Evolutionary conservation across 1,284 basidiomycete genomes (phyloP), one percentile per base, ranked within the genome.

Genomic region (Microbotryomycetes sp.): DNA sequence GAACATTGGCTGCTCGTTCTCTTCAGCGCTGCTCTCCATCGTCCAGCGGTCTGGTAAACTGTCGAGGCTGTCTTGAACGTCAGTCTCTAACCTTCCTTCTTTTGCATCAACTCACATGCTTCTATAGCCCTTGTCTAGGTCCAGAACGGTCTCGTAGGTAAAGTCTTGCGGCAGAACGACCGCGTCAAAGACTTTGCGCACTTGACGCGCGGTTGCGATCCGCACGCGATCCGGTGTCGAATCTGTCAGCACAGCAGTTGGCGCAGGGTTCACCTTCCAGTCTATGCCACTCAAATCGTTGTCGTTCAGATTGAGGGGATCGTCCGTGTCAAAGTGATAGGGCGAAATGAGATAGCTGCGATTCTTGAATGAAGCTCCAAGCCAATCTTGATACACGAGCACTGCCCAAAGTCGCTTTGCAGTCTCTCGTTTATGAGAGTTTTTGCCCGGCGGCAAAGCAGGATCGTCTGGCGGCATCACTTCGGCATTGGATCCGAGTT

Each of bases 381-480:
- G 59, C 67, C 67, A 69, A 26, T 69, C 67, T 46, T 69, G 67
- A n/a, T 67, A 69, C 3, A 69, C 62, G 27, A 69, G 60, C 3
- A 66, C 62, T 0, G 59, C 65, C 70, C 70, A 71, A 3, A 71
- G 21, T n/a, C 70, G 59, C 28, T 70, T 67, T 5, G 65, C 66
- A 49, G 65, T 64, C 31, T 71, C 68, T 4, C 70, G 53, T 52
- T 71, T 71, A 47, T 70, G 45, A 31, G 59, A 59, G 57, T 67
- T 70, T 57, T 61, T 58, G 7, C 70, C 70, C 0, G 70, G 70
- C 13, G 70, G 70, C 41, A 62, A 70, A 0, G 70, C 69, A 3
- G 67, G 64, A 52, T 71, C 70, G 48, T 71, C 70, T 0, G 61
- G 58, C 18, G 70, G 70, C 65, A 69, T 70, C 3, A 58, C 64